Conservation (phyloP, 495 filamentous ascomycete species). For the Neurospora tetrasperma region DNA sequence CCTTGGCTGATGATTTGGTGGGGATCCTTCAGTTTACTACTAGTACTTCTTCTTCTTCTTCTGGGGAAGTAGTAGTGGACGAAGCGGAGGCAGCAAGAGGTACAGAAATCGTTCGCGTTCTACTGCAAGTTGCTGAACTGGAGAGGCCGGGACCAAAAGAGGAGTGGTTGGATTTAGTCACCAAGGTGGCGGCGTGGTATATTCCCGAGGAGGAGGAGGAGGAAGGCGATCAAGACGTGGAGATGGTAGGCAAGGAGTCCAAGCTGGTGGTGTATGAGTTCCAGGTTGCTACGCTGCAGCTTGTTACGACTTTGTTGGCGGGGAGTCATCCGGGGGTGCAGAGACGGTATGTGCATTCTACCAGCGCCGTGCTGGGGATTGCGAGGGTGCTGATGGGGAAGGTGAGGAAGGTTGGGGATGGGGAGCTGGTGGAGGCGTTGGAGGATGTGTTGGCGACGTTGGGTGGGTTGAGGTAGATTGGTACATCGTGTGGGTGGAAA, state of each 20-base stretch:
- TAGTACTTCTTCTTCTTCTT: neutral
- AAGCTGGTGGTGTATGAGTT: slow-evolving; percentile 30
- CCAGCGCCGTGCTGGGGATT: slow-evolving; percentile 30
- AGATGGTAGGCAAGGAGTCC: neutral
- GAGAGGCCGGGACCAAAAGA: slow-evolving; percentile 27
- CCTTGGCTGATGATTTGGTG: slow-evolving; percentile 37
- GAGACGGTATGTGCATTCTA: slow-evolving; percentile 35
- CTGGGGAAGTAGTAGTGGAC: neutral
- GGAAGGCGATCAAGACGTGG: neutral
- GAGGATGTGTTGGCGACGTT: slow-evolving; percentile 19
- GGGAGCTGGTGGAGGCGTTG: slow-evolving; percentile 9
- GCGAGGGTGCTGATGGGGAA: slow-evolving; percentile 23
- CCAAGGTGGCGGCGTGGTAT: slow-evolving; percentile 26
- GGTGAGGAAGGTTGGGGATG: slow-evolving; percentile 6
- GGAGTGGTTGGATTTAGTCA: slow-evolving; percentile 40
- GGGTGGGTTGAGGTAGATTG: slow-evolving; percentile 7
- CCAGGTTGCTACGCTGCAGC: slow-evolving; percentile 39
- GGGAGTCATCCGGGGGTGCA: slow-evolving; percentile 33
- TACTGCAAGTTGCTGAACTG: slow-evolving; percentile 37
- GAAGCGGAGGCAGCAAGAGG: slow-evolving; percentile 32
- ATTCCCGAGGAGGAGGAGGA: slow-evolving; percentile 6
- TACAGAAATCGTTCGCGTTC: slow-evolving; percentile 41
- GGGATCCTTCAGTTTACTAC: slow-evolving; percentile 19
- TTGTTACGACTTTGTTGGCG: slow-evolving; percentile 37
- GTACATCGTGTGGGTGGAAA: neutral